Percentiles rank a stretch among this genome's conserved stretches.
These are phyloP conservation scores for Myotisia sp. DNA, from an alignment of 2,329 filamentous ascomycete genomes.

Conservation along the genomic window DNA sequence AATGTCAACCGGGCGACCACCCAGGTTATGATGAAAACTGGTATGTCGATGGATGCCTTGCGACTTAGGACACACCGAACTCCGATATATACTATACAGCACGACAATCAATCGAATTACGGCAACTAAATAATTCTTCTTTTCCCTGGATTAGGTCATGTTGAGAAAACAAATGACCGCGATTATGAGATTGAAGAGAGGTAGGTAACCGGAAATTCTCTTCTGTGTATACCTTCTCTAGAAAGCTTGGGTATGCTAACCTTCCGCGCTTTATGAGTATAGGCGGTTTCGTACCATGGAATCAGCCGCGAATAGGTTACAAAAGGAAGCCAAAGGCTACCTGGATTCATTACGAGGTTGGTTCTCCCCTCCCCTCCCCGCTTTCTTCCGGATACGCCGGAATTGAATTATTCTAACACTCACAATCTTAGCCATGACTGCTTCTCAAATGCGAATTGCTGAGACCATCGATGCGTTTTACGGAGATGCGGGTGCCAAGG, in stretches of 20 bases:
- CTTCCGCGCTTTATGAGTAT: slow-evolving; percentile 15
- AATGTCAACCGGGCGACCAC: slow-evolving; percentile 98
- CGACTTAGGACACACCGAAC: not conserved
- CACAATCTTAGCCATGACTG: slow-evolving; percentile 85
- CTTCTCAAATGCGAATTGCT: slow-evolving; percentile 97
- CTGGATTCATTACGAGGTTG: slow-evolving; percentile 81
- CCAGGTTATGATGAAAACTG: slow-evolving; percentile 99
- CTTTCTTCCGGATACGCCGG: not conserved
- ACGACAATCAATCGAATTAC: too few species aligned
- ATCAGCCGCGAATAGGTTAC: slow-evolving; percentile 74
- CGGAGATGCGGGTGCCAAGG: slow-evolving; percentile 83
- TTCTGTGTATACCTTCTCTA: too few species aligned
- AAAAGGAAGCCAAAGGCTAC: slow-evolving; percentile 97
- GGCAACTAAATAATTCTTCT: too few species aligned
- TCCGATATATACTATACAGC: too few species aligned
- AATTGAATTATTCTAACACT: not conserved
- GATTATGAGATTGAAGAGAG: slow-evolving; percentile 97
- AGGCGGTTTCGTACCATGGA: slow-evolving; percentile 98
- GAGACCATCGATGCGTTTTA: slow-evolving; percentile 99
- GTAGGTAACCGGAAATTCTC: slow-evolving; percentile 36
- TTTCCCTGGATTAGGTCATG: slow-evolving; percentile 50
- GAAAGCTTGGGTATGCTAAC: slow-evolving; percentile 5
- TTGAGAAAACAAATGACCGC: slow-evolving; percentile 95
- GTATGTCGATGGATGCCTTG: slow-evolving; percentile 27
- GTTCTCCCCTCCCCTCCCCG: slow-evolving; percentile 11